These are phyloP conservation scores for Geotrichum cucujoidarum DNA, from an alignment of 1,139 yeast genomes.

Conservation along the genomic window DNA sequence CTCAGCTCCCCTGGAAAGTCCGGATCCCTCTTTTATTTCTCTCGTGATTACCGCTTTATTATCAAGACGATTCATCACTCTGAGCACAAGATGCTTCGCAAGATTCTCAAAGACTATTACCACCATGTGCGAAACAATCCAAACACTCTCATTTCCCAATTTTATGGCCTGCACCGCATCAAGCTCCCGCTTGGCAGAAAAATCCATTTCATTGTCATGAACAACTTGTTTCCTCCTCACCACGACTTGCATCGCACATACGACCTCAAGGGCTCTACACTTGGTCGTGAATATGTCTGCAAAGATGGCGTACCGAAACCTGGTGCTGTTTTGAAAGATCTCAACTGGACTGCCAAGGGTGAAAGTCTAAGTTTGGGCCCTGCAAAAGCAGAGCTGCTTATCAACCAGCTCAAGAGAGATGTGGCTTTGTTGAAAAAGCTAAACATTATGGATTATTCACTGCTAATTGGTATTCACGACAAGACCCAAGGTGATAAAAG, in stretches of 20 bases:
- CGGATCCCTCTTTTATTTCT: conserved; percentile 92
- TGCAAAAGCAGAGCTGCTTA: conserved; percentile 50
- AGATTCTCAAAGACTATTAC: conserved; percentile 71
- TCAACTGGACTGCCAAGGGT: conserved; percentile 74
- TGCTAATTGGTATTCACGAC: conserved; percentile 84
- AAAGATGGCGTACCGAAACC: conserved; percentile 28
- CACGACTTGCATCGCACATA: conserved; percentile 79
- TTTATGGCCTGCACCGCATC: conserved; percentile 91
- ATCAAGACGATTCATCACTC: conserved; percentile 93
- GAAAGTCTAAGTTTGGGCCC: conserved; percentile 71
- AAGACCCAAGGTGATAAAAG: conserved; percentile 48
- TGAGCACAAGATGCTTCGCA: conserved; percentile 80
- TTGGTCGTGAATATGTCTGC: conserved; percentile 55
- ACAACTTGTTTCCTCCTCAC: conserved; percentile 92
- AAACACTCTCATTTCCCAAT: conserved; percentile 83
- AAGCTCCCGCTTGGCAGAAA: conserved; percentile 83
- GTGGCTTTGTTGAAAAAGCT: conserved; percentile 64
- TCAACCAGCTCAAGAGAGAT: conserved; percentile 69
- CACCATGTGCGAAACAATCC: conserved; percentile 79
- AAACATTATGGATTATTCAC: conserved; percentile 93
- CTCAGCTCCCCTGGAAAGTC: conserved; percentile 95
- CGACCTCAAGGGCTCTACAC: conserved; percentile 89
- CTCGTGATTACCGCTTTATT: conserved; percentile 87
- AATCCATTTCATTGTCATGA: conserved; percentile 94
- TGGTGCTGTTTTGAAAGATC: conserved; percentile 61